phyloP scores from a whole-genome alignment of 805 yeast genomes.

The Candida caryicola region DNA sequence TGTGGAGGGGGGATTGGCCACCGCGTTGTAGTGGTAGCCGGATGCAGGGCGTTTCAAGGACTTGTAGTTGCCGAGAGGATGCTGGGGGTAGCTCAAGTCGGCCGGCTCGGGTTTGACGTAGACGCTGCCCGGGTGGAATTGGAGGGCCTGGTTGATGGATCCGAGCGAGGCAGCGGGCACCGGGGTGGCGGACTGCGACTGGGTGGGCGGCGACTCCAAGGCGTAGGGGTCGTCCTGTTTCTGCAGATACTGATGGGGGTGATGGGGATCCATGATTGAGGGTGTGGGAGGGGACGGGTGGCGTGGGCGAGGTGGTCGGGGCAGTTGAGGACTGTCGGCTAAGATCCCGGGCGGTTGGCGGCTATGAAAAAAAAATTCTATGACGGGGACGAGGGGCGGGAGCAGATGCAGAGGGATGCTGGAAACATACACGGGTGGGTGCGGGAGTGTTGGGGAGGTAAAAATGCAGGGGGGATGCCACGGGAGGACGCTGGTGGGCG shows the following conservation, averaged over 20 bases:
- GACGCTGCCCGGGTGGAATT: not conserved
- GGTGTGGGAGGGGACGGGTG: too few species aligned
- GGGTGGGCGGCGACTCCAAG: conserved; percentile 2
- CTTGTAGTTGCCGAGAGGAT: not conserved
- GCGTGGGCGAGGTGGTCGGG: too few species aligned
- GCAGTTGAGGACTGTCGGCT: too few species aligned
- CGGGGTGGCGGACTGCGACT: conserved; percentile 4
- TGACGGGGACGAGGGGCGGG: not conserved
- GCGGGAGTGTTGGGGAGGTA: not conserved
- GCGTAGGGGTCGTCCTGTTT: conserved; percentile 11
- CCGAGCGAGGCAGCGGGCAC: not conserved
- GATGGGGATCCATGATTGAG: conserved; percentile 6
- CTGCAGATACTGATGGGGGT: conserved; percentile 9
- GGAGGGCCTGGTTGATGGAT: not conserved
- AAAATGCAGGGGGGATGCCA: not conserved
- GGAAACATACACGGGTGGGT: not conserved
- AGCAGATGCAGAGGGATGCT: not conserved
- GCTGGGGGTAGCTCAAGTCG: conserved; percentile 2
- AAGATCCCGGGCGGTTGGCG: not conserved
- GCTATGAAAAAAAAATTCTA: conserved; percentile 1
- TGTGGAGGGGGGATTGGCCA: not conserved
- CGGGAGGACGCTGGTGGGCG: not conserved
- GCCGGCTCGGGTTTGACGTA: conserved; percentile 7
- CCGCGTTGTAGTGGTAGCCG: not conserved
- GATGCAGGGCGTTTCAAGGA: not conserved